phyloP scores from a whole-genome alignment of 2,329 filamentous ascomycete genomes.

The Kalaharituber pfeilii region DNA sequence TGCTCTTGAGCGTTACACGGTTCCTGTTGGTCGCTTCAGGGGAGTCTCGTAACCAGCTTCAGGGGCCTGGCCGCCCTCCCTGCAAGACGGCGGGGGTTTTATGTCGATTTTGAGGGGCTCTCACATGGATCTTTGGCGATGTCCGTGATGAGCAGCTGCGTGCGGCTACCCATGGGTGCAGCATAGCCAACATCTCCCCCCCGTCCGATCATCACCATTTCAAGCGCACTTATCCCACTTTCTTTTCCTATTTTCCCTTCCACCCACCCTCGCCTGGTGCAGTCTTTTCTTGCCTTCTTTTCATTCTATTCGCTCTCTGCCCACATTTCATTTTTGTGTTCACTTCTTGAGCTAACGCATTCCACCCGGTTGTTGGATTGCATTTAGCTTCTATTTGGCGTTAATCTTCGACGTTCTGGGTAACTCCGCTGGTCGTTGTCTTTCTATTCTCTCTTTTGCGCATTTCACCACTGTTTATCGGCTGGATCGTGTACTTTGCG shows the following conservation, averaged over 20 bases:
- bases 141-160: background rate
- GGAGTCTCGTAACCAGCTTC: no score
- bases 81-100: background rate
- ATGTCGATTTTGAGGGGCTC: background rate
- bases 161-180: background rate
- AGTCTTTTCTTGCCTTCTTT: constrained; percentile 11
- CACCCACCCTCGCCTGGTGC: constrained; percentile 6
- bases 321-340: constrained; percentile 12
- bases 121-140: background rate
- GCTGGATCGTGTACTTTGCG: background rate
- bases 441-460: constrained; percentile 8
- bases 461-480: background rate
- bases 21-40: background rate
- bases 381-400: constrained; percentile 7
- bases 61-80: no score
- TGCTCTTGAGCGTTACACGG: background rate
- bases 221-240: background rate
- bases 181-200: background rate
- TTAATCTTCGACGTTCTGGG: constrained; percentile 2
- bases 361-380: constrained; percentile 8
- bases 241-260: constrained; percentile 14
- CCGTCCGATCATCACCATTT: constrained; percentile 1
- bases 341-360: constrained; percentile 9
- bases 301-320: constrained; percentile 16
- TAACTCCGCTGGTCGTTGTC: constrained; percentile 6